These are phyloP conservation scores for Psilocybe cyanescens DNA, from an alignment of 768 basidiomycete genomes.

Conservation along the genomic window DNA sequence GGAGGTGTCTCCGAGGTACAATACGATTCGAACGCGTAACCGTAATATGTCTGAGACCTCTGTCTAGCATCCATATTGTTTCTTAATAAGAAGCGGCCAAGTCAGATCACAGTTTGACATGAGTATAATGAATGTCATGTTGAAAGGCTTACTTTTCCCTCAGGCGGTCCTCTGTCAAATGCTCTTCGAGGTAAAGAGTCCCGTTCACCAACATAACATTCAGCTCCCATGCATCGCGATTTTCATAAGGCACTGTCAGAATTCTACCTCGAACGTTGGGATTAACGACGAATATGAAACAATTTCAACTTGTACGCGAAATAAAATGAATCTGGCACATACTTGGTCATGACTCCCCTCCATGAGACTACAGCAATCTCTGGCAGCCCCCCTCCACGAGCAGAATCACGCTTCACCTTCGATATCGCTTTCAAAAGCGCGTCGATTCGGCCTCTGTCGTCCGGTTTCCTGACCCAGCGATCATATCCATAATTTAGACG, in stretches of 20 bases:
- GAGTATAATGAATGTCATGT: no score
- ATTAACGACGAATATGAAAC: neutral
- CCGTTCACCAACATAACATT: slow-evolving; percentile 81
- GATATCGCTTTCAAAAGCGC: slow-evolving; percentile 63
- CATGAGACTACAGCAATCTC: slow-evolving; percentile 68
- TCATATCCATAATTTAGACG: slow-evolving; percentile 76
- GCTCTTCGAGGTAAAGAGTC: slow-evolving; percentile 78
- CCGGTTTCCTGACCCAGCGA: slow-evolving; percentile 68
- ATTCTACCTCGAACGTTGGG: slow-evolving; percentile 59
- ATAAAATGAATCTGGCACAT: slow-evolving; percentile 16
- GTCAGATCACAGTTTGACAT: no score
- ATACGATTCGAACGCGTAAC: slow-evolving; percentile 90
- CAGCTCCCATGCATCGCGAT: slow-evolving; percentile 76
- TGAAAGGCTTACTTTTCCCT: slow-evolving; percentile 59
- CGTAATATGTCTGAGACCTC: slow-evolving; percentile 73
- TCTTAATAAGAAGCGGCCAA: slow-evolving; percentile 37
- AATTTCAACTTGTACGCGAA: no score
- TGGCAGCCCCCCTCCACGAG: slow-evolving; percentile 24
- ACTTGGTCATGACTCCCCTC: slow-evolving; percentile 89
- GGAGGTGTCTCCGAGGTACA: slow-evolving; percentile 61
- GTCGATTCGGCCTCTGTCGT: slow-evolving; percentile 71
- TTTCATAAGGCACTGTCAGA: slow-evolving; percentile 82
- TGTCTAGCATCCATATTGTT: slow-evolving; percentile 68
- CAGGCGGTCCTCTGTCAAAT: slow-evolving; percentile 59
- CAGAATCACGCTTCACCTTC: slow-evolving; percentile 41